A percentile compares a stretch with the other conserved stretches of the same genome.
These are phyloP conservation scores for Camellia japonica DNA, from an alignment of 148 eudicot genomes.

Conservation along the genomic window DNA sequence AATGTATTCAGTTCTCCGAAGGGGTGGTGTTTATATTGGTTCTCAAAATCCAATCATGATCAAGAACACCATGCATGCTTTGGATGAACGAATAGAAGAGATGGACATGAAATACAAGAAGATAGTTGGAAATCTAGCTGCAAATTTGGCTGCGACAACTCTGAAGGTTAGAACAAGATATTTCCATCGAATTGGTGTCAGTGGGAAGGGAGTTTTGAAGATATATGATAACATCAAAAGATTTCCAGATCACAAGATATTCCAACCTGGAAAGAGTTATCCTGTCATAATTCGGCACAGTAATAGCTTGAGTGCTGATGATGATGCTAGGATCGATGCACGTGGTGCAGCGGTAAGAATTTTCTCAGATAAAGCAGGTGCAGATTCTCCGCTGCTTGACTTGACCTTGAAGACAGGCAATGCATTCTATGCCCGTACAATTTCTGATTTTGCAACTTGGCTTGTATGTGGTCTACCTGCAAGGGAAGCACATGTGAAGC, in stretches of 20 bases:
- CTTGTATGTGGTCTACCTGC: conserved; percentile 50
- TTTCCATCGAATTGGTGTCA: conserved; percentile 47
- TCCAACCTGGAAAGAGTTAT: conserved; percentile 35
- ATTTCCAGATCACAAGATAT: conserved; percentile 44
- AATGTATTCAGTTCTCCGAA: conserved; percentile 33
- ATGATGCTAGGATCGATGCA: conserved; percentile 55
- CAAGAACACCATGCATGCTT: conserved; percentile 34
- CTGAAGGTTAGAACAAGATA: conserved; percentile 49
- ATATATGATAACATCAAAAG: conserved; percentile 41
- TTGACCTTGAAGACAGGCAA: conserved; percentile 50
- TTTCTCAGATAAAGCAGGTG: conserved; percentile 19
- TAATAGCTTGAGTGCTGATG: conserved; percentile 54
- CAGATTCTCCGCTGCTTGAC: conserved; percentile 31
- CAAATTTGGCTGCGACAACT: conserved; percentile 52
- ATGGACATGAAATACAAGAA: conserved; percentile 50
- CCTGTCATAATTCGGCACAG: conserved; percentile 45
- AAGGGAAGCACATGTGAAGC: conserved; percentile 47
- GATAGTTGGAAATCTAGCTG: conserved; percentile 47
- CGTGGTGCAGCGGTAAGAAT: conserved; percentile 51
- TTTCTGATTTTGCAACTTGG: conserved; percentile 52
- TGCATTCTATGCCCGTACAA: conserved; percentile 50
- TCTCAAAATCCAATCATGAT: conserved; percentile 48
- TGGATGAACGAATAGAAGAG: conserved; percentile 48
- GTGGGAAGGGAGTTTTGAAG: conserved; percentile 40
- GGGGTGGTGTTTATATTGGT: conserved; percentile 48